These are phyloP conservation scores for Cutaneotrichosporon sp. DNA, from an alignment of 1,284 basidiomycete genomes.

Conservation along the genomic window DNA sequence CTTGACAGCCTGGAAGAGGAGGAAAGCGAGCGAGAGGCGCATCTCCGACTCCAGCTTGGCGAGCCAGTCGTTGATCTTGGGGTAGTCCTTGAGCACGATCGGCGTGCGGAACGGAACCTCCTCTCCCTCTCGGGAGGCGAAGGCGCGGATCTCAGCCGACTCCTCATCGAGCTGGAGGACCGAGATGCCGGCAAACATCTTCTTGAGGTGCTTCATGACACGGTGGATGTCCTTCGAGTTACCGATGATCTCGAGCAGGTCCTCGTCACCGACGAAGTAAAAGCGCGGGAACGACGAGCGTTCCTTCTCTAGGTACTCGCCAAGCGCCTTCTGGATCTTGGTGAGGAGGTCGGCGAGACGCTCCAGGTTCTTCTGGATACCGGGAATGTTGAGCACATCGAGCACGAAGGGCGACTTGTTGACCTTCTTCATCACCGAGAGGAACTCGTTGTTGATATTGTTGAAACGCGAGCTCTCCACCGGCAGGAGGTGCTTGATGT, in stretches of 20 bases:
- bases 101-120: constrained; percentile 80
- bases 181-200: constrained; percentile 99
- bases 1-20: constrained; percentile 43
- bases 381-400: constrained; percentile 94
- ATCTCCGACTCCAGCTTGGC: constrained; percentile 90
- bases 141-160: constrained; percentile 68
- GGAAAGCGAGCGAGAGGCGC: constrained; percentile 78
- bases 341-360: constrained; percentile 92
- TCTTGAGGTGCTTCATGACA: constrained; percentile 98
- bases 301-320: constrained; percentile 98
- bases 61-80: constrained; percentile 99
- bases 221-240: constrained; percentile 98
- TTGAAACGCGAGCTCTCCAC: constrained; percentile 96
- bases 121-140: constrained; percentile 94
- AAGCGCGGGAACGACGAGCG: constrained; percentile 97
- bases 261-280: constrained; percentile 99
- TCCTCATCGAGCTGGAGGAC: constrained; percentile 88
- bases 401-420: constrained; percentile 98
- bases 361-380: constrained; percentile 95
- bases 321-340: constrained; percentile 99
- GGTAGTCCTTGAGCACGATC: constrained; percentile 85
- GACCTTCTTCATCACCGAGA: constrained; percentile 99
- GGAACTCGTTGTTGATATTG: constrained; percentile 98
- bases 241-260: constrained; percentile 97
- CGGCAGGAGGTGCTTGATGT: constrained; percentile 97